Percentiles rank a stretch among this genome's conserved stretches.
These are phyloP conservation scores for Chloranthus sessilifolius DNA, from an alignment of 164 flowering plant species.

Conservation along the genomic window DNA sequence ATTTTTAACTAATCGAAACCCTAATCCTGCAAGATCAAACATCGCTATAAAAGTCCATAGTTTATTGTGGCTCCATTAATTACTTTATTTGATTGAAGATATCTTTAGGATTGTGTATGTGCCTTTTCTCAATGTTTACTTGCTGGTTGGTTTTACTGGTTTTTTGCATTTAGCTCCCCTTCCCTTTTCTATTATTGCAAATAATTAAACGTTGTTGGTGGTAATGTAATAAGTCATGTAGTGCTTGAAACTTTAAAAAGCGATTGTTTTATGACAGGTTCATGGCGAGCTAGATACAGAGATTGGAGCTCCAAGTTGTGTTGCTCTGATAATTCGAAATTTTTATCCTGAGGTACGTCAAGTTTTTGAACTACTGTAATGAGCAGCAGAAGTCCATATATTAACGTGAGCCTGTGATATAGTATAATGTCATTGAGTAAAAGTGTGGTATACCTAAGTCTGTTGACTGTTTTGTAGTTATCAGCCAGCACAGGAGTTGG, in stretches of 20 bases:
- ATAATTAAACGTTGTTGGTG: too few species aligned
- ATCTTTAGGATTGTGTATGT: too few species aligned
- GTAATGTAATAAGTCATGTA: neutral
- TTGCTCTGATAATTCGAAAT: conserved; percentile 48
- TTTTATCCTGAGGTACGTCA: conserved; percentile 56
- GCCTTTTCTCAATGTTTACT: too few species aligned
- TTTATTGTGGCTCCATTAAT: too few species aligned
- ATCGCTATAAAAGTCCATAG: too few species aligned
- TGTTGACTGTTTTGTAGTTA: conserved; percentile 27
- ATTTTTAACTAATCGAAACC: too few species aligned
- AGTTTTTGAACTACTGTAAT: neutral
- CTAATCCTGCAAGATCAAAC: too few species aligned
- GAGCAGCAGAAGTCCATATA: neutral
- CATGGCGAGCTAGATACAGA: conserved; percentile 80
- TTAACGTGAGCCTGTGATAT: too few species aligned
- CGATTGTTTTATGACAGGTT: conserved; percentile 34
- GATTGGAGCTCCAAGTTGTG: conserved; percentile 42
- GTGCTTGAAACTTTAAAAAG: neutral
- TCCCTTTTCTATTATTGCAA: too few species aligned
- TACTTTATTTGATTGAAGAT: too few species aligned
- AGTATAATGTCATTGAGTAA: neutral
- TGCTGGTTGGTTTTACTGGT: too few species aligned
- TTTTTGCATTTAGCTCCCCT: too few species aligned
- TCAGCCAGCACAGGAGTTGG: conserved; percentile 66
- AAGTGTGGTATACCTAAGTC: neutral